Base-by-base conservation (phyloP, 1,284 basidiomycete genomes). In the Peniophora sp. region DNA sequence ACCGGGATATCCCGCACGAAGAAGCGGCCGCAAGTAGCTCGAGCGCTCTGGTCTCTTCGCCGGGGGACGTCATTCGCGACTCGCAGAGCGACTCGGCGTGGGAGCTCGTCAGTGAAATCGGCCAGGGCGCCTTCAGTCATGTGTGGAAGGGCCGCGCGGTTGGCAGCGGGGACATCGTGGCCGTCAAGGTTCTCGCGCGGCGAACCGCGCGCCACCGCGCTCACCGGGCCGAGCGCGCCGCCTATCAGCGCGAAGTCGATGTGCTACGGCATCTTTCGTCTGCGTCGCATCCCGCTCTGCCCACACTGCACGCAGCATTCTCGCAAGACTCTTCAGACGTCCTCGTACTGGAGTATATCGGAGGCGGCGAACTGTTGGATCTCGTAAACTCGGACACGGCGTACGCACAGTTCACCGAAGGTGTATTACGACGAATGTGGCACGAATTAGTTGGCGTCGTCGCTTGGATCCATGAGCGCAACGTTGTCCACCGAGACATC, bases 401-500 rank as follows among this genome's bases (percentile, higher is more conserved):
- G 60, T 65, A 77, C 61, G 60, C 64, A 5, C 62, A 68, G 39
- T 68, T 85, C 48, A 65, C 66, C 27, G 83, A 86, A 59, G 69
- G 69, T n/a, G 72, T 91, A 9, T 71, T 93, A 0, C 70, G 83
- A 32, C 69, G 89, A 37, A 83, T 95, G 54, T 93, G 88, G 74
- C 75, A 76, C 46, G 93, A 96, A 65, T 72, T 97, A 1, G 82
- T 78, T 52, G 78, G 79, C 45, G 92, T 86, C 1, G 86, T 96
- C 0, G 85, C 82, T 1, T 97, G 92, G 91, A 85, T 97, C 81
- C 93, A 97, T 63, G 75, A 80, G 44, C 85, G 91, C 24, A 85
- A 85, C 1, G 77, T 96, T 36, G 92, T 96, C 0, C 93, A 97
- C 68, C 79, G 93, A 2, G 93, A 97, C 68, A 85, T 97, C 69